Evolutionary conservation across 164 flowering plant genomes (phyloP).

Genomic region (Paratinospora sagittata): DNA sequence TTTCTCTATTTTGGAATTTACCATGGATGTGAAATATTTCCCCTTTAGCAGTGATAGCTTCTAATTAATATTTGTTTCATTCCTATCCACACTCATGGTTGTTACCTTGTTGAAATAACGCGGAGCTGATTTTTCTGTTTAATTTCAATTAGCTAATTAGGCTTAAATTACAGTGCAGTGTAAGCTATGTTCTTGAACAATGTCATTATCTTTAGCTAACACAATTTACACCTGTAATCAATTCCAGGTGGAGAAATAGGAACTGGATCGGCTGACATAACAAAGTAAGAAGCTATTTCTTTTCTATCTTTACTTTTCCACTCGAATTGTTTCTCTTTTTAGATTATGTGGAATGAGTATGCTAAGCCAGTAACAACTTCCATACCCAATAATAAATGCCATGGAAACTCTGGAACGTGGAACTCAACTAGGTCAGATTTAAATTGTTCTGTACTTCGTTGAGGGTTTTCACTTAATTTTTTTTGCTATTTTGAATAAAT

Average conservation of each 20-base stretch:
- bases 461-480: not conserved
- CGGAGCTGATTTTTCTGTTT: no score
- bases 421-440: not conserved
- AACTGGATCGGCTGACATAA: conserved; percentile 54
- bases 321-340: not conserved
- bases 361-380: not conserved
- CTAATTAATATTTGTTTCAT: no score
- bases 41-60: no score
- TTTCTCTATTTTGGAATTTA: no score
- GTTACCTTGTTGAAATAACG: no score
- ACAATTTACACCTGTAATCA: conserved; percentile 10
- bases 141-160: no score
- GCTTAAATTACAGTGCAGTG: no score
- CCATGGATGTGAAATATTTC: no score
- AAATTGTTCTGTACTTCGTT: not conserved
- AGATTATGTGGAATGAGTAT: not conserved
- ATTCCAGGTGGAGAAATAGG: conserved; percentile 52
- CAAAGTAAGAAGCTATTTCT: conserved; percentile 54
- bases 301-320: not conserved
- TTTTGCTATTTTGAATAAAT: no score
- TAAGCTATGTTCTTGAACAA: not conserved
- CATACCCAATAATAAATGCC: not conserved
- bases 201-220: not conserved
- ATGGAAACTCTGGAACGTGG: not conserved
- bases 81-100: no score